Evolutionary conservation across 768 basidiomycete species (phyloP).

Genomic region (Russula abietina): DNA sequence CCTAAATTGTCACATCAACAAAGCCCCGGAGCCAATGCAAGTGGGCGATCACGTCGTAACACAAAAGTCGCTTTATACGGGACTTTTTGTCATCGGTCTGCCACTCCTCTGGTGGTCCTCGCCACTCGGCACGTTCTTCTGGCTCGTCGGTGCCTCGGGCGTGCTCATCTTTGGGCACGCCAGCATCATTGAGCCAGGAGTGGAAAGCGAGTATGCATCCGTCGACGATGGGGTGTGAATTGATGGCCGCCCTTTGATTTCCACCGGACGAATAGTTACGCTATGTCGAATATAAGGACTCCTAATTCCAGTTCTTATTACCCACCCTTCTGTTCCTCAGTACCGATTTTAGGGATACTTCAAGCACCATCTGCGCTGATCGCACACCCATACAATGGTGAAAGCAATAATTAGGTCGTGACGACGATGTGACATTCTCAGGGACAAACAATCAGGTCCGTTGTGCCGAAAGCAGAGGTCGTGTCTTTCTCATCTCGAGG

Average conservation of each 20-base stretch:
- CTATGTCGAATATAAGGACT: background rate
- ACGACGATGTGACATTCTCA: too few relatives aligned
- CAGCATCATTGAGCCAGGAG: slow-evolving; percentile 83
- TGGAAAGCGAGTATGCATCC: slow-evolving; percentile 85
- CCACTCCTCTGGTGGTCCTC: slow-evolving; percentile 78
- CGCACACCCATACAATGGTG: too few relatives aligned
- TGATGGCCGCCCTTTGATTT: background rate
- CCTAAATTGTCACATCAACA: too few relatives aligned
- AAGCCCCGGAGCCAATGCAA: slow-evolving; percentile 82
- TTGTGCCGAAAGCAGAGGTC: too few relatives aligned
- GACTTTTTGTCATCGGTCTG: slow-evolving; percentile 86
- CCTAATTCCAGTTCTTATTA: background rate
- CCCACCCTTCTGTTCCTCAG: background rate
- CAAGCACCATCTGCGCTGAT: background rate
- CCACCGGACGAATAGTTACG: background rate
- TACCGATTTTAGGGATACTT: background rate
- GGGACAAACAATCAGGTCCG: too few relatives aligned
- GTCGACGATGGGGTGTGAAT: slow-evolving; percentile 58
- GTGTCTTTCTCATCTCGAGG: too few relatives aligned
- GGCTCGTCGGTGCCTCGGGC: slow-evolving; percentile 84
- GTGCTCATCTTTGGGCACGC: slow-evolving; percentile 86
- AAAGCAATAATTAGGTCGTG: too few relatives aligned
- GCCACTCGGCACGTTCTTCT: slow-evolving; percentile 82
- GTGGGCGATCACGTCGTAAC: slow-evolving; percentile 77
- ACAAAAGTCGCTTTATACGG: slow-evolving; percentile 83